Conservation (phyloP, 768 basidiomycete genomes). For the Kwoniella sp. region DNA sequence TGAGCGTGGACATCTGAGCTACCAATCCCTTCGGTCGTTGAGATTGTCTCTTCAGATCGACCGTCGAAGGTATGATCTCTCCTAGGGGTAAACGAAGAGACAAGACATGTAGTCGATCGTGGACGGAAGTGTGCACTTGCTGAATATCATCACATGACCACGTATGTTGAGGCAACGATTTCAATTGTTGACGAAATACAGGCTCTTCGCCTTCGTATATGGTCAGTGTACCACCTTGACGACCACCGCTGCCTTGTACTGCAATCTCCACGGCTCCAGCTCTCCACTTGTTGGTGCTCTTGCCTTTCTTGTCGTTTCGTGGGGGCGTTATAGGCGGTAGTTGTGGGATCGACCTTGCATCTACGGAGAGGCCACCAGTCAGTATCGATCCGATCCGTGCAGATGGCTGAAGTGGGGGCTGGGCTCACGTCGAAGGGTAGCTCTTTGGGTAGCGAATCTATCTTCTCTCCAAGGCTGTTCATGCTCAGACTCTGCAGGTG, state of each 20-base stretch:
- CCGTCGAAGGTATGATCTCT: not conserved
- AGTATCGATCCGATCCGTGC: too few species aligned
- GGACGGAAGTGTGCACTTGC: constrained; percentile 20
- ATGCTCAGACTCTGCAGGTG: too few species aligned
- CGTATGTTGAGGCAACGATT: constrained; percentile 2
- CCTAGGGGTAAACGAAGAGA: constrained; percentile 2
- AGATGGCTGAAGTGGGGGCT: not conserved
- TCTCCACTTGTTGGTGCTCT: constrained; percentile 6
- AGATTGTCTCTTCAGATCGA: constrained; percentile 7
- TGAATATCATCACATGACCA: constrained; percentile 21
- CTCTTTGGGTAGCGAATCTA: constrained; percentile 25
- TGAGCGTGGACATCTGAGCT: constrained; percentile 6
- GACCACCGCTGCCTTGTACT: constrained; percentile 11
- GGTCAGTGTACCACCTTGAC: constrained; percentile 14
- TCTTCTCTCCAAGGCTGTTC: constrained; percentile 7
- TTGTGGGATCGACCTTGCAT: constrained; percentile 21
- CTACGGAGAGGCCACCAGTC: not conserved
- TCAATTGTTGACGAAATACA: not conserved
- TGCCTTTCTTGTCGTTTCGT: not conserved
- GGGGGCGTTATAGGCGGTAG: constrained; percentile 7
- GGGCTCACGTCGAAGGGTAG: constrained; percentile 22
- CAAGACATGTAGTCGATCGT: constrained; percentile 7
- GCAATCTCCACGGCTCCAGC: constrained; percentile 6
- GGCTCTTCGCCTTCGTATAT: constrained; percentile 15
- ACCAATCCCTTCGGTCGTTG: not conserved